phyloP scores from a whole-genome alignment of 2,329 filamentous ascomycete species.

The Epichloe uncinata region DNA sequence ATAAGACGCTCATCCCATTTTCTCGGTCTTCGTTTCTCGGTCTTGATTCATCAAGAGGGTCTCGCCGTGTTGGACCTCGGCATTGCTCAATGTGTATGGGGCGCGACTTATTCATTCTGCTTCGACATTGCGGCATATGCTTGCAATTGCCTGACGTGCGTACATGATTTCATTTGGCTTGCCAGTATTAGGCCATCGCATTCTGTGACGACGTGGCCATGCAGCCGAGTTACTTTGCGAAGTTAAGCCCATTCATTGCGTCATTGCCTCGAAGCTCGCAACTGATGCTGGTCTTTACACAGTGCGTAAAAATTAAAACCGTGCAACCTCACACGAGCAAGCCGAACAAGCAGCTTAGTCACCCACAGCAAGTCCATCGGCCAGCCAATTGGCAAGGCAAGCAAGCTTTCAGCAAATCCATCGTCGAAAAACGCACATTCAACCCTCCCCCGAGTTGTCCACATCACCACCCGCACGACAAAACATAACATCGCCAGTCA shows the following conservation, averaged over 20 bases:
- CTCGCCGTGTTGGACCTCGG: neutral
- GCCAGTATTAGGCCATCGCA: no score
- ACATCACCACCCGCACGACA: slow-evolving; percentile 1
- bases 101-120: neutral
- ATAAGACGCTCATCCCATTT: neutral
- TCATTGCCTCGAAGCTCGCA: no score
- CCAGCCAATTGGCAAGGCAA: slow-evolving; percentile 8
- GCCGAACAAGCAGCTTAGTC: slow-evolving; percentile 16
- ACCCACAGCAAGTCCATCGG: slow-evolving; percentile 17
- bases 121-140: neutral
- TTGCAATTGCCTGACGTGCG: neutral
- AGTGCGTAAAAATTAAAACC: no score
- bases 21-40: neutral
- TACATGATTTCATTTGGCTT: no score
- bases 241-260: no score
- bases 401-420: slow-evolving; percentile 13
- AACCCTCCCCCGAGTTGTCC: slow-evolving; percentile 6
- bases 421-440: slow-evolving; percentile 11
- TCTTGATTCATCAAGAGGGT: neutral
- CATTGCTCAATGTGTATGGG: neutral
- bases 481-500: neutral
- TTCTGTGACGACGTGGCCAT: no score
- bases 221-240: no score
- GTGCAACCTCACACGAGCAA: slow-evolving; percentile 9
- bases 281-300: no score